Percentiles rank a stretch among this genome's conserved stretches.
Conservation (phyloP, 306 rosid genomes). For the Macrotyloma uniflorum region DNA sequence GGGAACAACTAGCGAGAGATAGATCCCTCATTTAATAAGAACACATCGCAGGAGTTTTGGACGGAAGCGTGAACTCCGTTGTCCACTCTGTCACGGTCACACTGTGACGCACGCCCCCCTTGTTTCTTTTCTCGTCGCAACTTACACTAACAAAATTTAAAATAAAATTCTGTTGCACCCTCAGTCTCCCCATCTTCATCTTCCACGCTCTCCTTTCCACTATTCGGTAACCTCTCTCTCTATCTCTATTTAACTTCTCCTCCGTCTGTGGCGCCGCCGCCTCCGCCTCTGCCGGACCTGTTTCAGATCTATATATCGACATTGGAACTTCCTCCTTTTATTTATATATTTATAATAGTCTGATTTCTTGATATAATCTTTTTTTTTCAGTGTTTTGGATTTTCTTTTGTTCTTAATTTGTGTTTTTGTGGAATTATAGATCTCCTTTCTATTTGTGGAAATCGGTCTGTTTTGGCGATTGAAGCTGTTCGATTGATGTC, state of each 20-base stretch:
- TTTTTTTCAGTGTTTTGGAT: constrained; percentile 4
- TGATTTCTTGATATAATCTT: not conserved
- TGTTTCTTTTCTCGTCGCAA: not conserved
- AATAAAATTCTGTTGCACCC: constrained; percentile 13
- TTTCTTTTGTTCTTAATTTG: not conserved
- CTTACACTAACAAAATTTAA: not conserved
- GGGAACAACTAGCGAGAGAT: not conserved
- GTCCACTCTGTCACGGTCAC: constrained; percentile 3
- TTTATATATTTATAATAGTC: not conserved
- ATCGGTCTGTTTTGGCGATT: constrained; percentile 20
- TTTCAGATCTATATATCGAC: constrained; percentile 37
- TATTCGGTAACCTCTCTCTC: constrained; percentile 28
- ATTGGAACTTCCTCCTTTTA: not conserved
- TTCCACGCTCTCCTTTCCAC: not conserved
- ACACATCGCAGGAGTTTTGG: not conserved
- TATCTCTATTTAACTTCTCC: not conserved
- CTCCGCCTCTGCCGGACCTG: not conserved
- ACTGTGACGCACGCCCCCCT: not conserved
- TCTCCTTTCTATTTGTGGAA: constrained; percentile 26
- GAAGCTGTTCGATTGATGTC: constrained; percentile 15
- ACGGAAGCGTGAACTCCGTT: constrained; percentile 14
- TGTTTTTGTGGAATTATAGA: constrained; percentile 3
- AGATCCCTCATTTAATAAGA: not conserved
- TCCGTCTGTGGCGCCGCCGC: not conserved
- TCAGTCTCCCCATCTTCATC: constrained; percentile 13